Conservation (phyloP, 257 asterid species). For the Solanum raphanifolium region DNA sequence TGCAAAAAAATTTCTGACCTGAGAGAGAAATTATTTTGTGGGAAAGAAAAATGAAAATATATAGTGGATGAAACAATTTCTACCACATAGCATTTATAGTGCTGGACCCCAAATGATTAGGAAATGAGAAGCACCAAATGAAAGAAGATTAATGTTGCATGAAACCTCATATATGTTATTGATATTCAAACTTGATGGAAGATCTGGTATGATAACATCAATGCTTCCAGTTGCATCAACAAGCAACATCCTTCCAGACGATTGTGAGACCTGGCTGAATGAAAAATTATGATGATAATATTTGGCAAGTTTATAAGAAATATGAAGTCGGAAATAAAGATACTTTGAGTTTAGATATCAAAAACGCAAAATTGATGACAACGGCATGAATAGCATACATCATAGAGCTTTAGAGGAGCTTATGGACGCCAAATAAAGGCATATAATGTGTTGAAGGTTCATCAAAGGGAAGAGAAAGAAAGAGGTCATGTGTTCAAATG, state of each 20-base stretch:
- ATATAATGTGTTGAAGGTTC: background rate
- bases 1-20: constrained; percentile 52
- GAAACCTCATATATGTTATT: constrained; percentile 58
- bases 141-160: background rate
- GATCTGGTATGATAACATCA: constrained; percentile 46
- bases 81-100: background rate
- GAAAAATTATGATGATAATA: constrained; percentile 10
- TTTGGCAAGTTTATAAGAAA: background rate
- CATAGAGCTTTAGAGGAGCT: background rate
- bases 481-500: background rate
- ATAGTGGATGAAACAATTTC: background rate
- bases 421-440: background rate
- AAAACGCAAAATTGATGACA: too few species aligned
- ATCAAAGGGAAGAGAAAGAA: background rate
- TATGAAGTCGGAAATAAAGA: background rate
- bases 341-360: background rate
- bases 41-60: constrained; percentile 4
- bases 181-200: constrained; percentile 41
- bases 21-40: constrained; percentile 3
- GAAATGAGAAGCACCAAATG: background rate
- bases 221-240: constrained; percentile 85
- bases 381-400: background rate
- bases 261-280: constrained; percentile 49
- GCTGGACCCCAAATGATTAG: background rate
- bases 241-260: constrained; percentile 82